These are phyloP conservation scores for Ceratocystis harringtonii DNA, from an alignment of 2,329 filamentous ascomycete genomes.

Conservation along the genomic window DNA sequence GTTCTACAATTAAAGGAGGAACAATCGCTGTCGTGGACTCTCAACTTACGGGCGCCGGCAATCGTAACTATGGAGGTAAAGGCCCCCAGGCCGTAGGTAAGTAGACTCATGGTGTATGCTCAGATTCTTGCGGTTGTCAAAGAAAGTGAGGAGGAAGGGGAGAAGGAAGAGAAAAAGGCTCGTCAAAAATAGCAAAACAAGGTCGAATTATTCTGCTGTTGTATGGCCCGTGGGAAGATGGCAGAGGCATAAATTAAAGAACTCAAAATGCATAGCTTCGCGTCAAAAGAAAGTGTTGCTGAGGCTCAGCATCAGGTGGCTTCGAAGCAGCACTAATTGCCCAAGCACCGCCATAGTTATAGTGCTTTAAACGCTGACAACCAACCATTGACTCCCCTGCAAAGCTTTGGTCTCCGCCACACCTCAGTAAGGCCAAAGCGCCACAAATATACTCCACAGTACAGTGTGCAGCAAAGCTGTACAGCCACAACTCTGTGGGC, in stretches of 20 bases:
- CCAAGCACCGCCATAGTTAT: background rate
- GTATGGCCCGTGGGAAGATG: background rate
- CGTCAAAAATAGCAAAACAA: background rate
- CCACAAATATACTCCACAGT: background rate
- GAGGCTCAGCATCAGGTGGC: background rate
- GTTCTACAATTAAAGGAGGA: background rate
- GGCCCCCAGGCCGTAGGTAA: slow-evolving; percentile 55
- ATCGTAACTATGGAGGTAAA: slow-evolving; percentile 53
- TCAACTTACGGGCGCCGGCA: slow-evolving; percentile 60
- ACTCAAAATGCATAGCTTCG: background rate
- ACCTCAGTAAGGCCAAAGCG: background rate
- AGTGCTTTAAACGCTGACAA: background rate
- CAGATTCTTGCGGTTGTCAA: background rate
- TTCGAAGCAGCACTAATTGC: background rate
- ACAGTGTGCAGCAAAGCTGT: background rate
- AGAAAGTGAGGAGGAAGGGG: background rate
- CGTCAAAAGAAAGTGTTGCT: background rate
- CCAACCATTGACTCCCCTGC: background rate
- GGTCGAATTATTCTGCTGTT: background rate
- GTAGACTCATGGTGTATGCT: slow-evolving; percentile 47
- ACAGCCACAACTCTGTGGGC: background rate
- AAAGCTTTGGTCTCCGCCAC: background rate
- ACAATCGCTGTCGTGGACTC: slow-evolving; percentile 9
- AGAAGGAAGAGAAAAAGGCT: slow-evolving; percentile 2
- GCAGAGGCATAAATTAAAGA: background rate